Evolutionary conservation across 164 flowering plant genomes (phyloP).

Genomic region (Warburgia ugandensis): DNA sequence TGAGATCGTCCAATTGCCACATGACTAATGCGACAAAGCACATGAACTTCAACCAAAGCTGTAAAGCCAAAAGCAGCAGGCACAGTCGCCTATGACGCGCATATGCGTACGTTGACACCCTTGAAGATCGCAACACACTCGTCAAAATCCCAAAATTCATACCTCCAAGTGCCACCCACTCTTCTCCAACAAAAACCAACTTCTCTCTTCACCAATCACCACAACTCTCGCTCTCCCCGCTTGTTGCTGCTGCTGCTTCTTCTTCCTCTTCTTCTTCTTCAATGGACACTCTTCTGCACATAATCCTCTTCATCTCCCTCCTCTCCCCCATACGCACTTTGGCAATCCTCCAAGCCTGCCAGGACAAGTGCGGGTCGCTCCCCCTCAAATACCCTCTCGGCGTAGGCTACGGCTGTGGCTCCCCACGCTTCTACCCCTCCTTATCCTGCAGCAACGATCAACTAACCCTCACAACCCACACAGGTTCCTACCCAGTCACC

Average conservation of each 20-base stretch:
- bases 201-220: neutral
- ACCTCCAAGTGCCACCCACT: no score
- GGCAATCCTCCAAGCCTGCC: conserved; percentile 10
- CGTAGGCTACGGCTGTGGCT: conserved; percentile 44
- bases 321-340: neutral
- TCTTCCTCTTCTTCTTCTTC: neutral
- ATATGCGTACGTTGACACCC: no score
- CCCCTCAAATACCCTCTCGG: conserved; percentile 40
- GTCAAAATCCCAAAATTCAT: no score
- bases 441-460: conserved; percentile 32
- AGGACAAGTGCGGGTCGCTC: conserved; percentile 33
- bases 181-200: no score
- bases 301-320: neutral
- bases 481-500: conserved; percentile 42
- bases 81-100: no score
- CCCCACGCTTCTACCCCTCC: conserved; percentile 41
- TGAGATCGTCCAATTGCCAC: no score
- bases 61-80: no score
- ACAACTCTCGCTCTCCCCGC: neutral
- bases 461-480: conserved; percentile 45
- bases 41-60: no score
- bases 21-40: no score
- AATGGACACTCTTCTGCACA: neutral
- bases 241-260: neutral
- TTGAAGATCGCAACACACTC: no score